Evolutionary conservation across 371 early-diverging fungal genomes (phyloP).

Genomic region (Lichtheimia corymbifera): DNA sequence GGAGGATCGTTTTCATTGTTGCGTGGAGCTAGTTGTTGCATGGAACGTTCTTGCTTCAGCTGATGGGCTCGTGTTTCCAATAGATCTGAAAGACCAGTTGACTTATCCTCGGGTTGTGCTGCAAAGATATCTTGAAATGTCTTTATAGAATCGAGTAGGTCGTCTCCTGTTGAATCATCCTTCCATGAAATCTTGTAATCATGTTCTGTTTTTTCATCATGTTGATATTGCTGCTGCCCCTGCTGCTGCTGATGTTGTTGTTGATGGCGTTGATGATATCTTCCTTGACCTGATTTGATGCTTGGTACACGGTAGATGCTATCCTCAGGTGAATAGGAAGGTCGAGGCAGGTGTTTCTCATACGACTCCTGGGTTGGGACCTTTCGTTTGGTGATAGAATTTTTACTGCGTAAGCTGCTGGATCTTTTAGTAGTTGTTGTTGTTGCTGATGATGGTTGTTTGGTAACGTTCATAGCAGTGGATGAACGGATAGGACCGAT

Average conservation of each 20-base stretch:
- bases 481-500: slow-evolving; percentile 6
- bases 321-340: slow-evolving; percentile 34
- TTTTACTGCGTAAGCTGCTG: not conserved
- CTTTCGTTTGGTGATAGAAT: slow-evolving; percentile 30
- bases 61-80: slow-evolving; percentile 37
- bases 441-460: not conserved
- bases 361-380: slow-evolving; percentile 39
- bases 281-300: not conserved
- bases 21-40: slow-evolving; percentile 7
- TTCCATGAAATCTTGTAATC: slow-evolving; percentile 49
- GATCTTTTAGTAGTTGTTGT: not conserved
- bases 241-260: not conserved
- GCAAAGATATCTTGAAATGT: slow-evolving; percentile 45
- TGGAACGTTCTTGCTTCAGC: slow-evolving; percentile 20
- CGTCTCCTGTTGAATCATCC: slow-evolving; percentile 43
- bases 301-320: slow-evolving; percentile 36
- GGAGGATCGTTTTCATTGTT: slow-evolving; percentile 19
- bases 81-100: slow-evolving; percentile 39
- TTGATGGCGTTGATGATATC: not conserved
- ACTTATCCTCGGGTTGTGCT: slow-evolving; percentile 28
- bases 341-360: slow-evolving; percentile 38
- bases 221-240: not conserved
- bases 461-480: not conserved
- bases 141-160: slow-evolving; percentile 34
- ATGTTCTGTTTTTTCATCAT: slow-evolving; percentile 7